These are phyloP conservation scores for Xylaria sp. DNA, from an alignment of 2,329 filamentous ascomycete species.

Conservation along the genomic window DNA sequence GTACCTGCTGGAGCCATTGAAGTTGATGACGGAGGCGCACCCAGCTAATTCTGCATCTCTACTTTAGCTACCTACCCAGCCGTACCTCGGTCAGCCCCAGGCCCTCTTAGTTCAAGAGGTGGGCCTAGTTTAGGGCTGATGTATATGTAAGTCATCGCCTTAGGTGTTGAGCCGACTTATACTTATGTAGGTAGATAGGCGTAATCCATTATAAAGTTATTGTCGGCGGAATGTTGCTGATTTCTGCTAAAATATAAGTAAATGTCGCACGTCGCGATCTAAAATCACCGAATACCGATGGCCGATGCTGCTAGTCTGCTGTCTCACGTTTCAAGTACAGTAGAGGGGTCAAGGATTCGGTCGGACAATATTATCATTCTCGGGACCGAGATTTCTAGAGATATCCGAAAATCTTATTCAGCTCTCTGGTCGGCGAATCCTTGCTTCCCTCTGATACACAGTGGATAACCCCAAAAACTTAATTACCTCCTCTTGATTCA, in stretches of 20 bases:
- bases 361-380: constrained; percentile 15
- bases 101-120: background rate
- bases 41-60: background rate
- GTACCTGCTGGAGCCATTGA: background rate
- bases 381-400: constrained; percentile 30
- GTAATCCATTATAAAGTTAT: background rate
- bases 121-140: background rate
- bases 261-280: constrained; percentile 19
- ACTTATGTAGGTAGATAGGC: too few relatives aligned
- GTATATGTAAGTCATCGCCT: constrained; percentile 7
- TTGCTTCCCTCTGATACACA: background rate
- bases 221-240: background rate
- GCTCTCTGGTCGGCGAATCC: background rate
- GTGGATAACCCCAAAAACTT: background rate
- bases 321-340: constrained; percentile 8
- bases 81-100: background rate
- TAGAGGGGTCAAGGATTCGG: background rate
- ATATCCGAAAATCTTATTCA: constrained; percentile 19
- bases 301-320: constrained; percentile 14
- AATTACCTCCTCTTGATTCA: too few relatives aligned
- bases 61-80: too few relatives aligned
- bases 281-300: constrained; percentile 32
- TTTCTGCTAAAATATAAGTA: too few relatives aligned
- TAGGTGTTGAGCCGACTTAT: background rate
- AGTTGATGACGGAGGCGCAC: background rate